Base-by-base conservation (phyloP, 75 land plant species). In the Pinus albicaulis region DNA sequence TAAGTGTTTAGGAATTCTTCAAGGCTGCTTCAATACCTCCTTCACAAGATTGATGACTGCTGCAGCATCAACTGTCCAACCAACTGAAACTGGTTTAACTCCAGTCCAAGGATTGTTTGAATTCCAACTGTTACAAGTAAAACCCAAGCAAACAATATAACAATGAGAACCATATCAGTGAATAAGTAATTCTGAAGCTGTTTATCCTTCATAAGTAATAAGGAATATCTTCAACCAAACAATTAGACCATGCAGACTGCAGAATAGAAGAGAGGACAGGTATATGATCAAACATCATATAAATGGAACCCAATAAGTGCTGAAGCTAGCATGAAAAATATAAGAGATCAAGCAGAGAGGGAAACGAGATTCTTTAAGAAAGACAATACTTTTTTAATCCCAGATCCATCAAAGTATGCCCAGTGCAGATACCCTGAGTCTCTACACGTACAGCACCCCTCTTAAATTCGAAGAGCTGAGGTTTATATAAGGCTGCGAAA, bases 381-480 rank as follows among this genome's bases (percentile, higher is more conserved):
- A 72, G 7, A 11, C 81, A 20, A 4, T 86, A 98, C 99, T 80
- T 95, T 59, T 95, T 98, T 17, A 92, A 77, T 80, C 98, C 96
- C 66, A 91, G 84, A 70, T 98, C 99, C 87, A 98, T 75, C 52
- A 98, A 52, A 25, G 99, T 98, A 80, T 89, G 97, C 26, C 99
- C 99, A 25, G 78, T 80, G 76, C 96, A 92, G 48, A 95, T 85
- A 44, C 99, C 99, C 75, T 92, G 85, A 3, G 98, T 98, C 81
- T 98, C 99, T 72, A 98, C 99, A 72, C 99, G 89, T 59, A 98
- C 91, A 63, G 89, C 94, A 25, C 98, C 99, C 34, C 79, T 83
- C 78, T 85, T 92, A 76, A 71, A 98, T 52, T 92, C 87, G 65
- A 98, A 95, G 68, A 94, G 90, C 76, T 90, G 87, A 44, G 99